Percentiles rank a stretch among this genome's conserved stretches.
Conservation (phyloP, 192 early-diverging fungal species). For the Linnemannia elongata region DNA sequence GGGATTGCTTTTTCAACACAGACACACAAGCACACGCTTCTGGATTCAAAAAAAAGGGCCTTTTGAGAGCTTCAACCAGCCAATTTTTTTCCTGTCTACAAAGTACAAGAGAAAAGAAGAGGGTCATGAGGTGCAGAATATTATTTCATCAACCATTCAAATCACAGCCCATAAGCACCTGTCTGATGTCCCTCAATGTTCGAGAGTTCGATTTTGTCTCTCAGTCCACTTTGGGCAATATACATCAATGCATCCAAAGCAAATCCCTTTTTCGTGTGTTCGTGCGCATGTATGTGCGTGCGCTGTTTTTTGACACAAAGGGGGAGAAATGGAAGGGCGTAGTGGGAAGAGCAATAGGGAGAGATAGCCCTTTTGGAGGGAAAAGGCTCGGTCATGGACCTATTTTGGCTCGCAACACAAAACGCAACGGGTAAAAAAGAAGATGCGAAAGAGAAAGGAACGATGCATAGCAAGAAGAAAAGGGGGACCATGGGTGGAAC, state of each 20-base stretch:
- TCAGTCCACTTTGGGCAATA: neutral
- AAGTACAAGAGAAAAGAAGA: neutral
- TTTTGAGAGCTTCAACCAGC: neutral
- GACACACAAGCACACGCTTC: neutral
- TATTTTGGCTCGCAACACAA: neutral
- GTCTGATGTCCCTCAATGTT: neutral
- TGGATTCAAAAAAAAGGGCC: neutral
- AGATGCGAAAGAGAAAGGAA: neutral
- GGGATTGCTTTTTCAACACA: no score
- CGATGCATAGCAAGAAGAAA: neutral
- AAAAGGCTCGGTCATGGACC: neutral
- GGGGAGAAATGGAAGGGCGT: no score
- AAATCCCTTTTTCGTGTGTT: neutral
- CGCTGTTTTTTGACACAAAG: neutral
- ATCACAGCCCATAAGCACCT: conserved; percentile 2
- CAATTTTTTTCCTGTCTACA: neutral
- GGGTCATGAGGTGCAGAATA: neutral
- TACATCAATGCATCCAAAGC: neutral
- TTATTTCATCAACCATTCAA: neutral
- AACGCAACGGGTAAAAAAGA: neutral
- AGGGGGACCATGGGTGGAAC: neutral
- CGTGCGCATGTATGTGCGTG: neutral
- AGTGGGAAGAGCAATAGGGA: neutral
- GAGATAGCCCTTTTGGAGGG: conserved; percentile 1
- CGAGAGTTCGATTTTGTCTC: neutral